Percentiles rank a stretch among this genome's conserved stretches.
phyloP scores from a whole-genome alignment of 176 grass and related monocot species.

The Carex pumila region DNA sequence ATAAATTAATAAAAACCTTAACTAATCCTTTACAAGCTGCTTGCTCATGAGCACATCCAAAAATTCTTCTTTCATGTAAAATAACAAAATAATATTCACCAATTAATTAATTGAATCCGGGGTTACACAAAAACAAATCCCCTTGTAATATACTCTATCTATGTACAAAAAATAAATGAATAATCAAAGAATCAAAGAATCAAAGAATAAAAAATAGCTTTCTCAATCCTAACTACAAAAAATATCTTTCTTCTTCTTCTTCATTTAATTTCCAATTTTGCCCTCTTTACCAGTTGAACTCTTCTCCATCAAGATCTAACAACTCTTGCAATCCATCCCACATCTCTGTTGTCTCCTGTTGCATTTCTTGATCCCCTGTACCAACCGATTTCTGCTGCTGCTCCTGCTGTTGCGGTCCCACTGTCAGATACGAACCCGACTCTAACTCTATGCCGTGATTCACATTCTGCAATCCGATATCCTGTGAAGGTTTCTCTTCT shows the following conservation, averaged over 20 bases:
- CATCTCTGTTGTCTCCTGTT: conserved; percentile 19
- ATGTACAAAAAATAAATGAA: background rate
- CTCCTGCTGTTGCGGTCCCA: background rate
- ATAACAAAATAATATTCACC: background rate
- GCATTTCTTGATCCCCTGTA: conserved; percentile 4
- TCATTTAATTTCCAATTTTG: background rate
- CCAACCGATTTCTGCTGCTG: background rate
- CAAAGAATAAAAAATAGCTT: background rate
- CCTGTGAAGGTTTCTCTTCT: background rate
- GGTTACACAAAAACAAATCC: background rate
- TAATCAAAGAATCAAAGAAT: background rate
- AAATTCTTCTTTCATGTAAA: background rate
- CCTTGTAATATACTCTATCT: background rate
- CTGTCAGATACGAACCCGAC: background rate
- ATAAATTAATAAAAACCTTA: too few species aligned
- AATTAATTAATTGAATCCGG: background rate
- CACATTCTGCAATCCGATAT: background rate
- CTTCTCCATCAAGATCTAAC: conserved; percentile 34
- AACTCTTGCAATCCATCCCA: conserved; percentile 68
- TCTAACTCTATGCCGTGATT: too few species aligned
- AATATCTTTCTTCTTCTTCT: background rate
- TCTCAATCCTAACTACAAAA: background rate
- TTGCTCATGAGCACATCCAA: too few species aligned
- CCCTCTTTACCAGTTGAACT: conserved; percentile 24
- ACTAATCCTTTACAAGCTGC: background rate